Conservation (phyloP, 2,329 filamentous ascomycete genomes). For the Sporothrix mexicana region DNA sequence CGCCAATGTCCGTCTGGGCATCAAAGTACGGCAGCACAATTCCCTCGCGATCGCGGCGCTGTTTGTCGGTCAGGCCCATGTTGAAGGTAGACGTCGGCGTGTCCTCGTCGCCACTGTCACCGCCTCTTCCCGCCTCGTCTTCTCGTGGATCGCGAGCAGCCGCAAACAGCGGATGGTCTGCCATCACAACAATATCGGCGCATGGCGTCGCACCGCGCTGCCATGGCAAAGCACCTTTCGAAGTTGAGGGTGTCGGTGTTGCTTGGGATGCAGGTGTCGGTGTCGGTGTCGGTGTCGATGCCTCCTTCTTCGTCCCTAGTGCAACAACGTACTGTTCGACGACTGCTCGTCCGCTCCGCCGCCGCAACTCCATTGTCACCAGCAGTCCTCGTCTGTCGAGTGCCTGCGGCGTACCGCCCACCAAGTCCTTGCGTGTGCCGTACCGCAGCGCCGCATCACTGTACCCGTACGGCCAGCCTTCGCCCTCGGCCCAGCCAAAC, state of each 20-base stretch:
- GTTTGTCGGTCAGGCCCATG: constrained; percentile 86
- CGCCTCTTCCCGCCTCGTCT: constrained; percentile 42
- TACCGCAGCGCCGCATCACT: constrained; percentile 45
- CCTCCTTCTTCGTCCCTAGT: constrained; percentile 38
- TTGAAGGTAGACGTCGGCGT: constrained; percentile 73
- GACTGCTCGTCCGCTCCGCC: constrained; percentile 80
- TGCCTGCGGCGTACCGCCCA: constrained; percentile 41
- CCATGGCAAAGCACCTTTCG: constrained; percentile 27
- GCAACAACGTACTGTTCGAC: constrained; percentile 67
- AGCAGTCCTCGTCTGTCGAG: constrained; percentile 62
- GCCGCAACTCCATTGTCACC: constrained; percentile 82
- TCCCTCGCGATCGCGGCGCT: constrained; percentile 82
- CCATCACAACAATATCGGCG: constrained; percentile 63
- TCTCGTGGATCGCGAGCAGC: constrained; percentile 50
- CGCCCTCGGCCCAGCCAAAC: constrained; percentile 79
- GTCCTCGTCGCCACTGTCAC: constrained; percentile 54
- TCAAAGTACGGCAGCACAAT: constrained; percentile 96
- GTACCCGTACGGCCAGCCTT: constrained; percentile 78
- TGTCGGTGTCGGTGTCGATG: background rate
- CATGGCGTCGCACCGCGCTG: constrained; percentile 30
- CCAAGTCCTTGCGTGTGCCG: constrained; percentile 23
- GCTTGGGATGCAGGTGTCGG: background rate
- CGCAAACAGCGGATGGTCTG: constrained; percentile 76
- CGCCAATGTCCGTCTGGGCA: constrained; percentile 79
- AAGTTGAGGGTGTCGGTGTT: background rate